phyloP scores from a whole-genome alignment of 2,329 filamentous ascomycete genomes.

The Sclerotinia sclerotiorum region DNA sequence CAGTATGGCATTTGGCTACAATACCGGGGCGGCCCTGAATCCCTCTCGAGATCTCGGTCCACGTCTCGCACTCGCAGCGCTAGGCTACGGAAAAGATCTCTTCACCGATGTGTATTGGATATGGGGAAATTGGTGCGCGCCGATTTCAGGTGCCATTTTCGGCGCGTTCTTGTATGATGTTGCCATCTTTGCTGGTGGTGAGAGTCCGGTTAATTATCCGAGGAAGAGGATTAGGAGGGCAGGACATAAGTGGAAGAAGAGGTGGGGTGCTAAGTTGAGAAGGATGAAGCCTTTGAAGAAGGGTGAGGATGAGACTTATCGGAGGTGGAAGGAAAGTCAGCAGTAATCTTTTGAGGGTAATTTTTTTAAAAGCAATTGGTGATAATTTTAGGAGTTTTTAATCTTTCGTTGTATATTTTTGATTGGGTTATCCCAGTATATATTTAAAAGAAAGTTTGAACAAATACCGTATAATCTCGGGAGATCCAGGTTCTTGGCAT shows the following conservation, averaged over 20 bases:
- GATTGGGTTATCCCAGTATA: background rate
- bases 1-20: constrained; percentile 46
- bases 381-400: background rate
- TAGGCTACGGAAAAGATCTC: constrained; percentile 47
- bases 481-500: too few species aligned
- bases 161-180: constrained; percentile 53
- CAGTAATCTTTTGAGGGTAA: background rate
- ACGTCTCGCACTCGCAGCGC: constrained; percentile 46
- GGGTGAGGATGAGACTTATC: constrained; percentile 6
- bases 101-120: constrained; percentile 46
- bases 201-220: constrained; percentile 53
- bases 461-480: too few species aligned
- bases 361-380: background rate
- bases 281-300: constrained; percentile 16
- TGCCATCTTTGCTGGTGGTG: constrained; percentile 51
- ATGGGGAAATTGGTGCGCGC: constrained; percentile 46
- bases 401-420: background rate
- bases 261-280: constrained; percentile 31
- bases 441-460: background rate
- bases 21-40: constrained; percentile 51
- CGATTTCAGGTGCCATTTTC: constrained; percentile 43
- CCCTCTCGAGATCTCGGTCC: constrained; percentile 52
- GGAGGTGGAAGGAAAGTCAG: constrained; percentile 5
- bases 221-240: constrained; percentile 45
- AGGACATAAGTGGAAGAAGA: constrained; percentile 47